Conservation (phyloP, 257 asterid genomes). For the Thymus quinquecostatus region DNA sequence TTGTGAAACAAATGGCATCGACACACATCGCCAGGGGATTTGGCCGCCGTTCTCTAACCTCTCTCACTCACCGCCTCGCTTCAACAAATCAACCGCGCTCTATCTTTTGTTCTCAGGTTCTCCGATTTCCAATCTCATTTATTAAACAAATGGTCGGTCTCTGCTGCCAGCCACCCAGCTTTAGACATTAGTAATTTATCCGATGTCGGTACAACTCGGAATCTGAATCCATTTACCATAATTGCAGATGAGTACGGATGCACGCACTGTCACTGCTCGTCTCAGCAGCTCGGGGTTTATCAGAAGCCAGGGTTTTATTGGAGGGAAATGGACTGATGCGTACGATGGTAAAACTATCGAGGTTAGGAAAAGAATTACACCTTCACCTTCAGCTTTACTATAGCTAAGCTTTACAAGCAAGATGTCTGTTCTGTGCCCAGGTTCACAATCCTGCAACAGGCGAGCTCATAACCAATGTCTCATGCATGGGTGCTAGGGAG, state of each 20-base stretch:
- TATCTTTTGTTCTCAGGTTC: conserved; percentile 43
- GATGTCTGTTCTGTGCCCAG: conserved; percentile 38
- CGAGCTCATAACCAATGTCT: conserved; percentile 73
- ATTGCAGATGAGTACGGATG: conserved; percentile 72
- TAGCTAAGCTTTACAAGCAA: too few species aligned
- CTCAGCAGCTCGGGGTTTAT: conserved; percentile 77
- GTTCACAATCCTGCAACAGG: conserved; percentile 95
- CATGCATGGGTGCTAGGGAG: conserved; percentile 90
- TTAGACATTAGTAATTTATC: background rate
- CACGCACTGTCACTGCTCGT: conserved; percentile 59
- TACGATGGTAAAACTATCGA: conserved; percentile 81
- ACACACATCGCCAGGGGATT: conserved; percentile 43
- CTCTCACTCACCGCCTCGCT: conserved; percentile 35
- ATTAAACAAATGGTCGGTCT: background rate
- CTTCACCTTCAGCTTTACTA: background rate
- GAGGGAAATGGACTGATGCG: conserved; percentile 95
- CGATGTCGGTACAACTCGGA: background rate
- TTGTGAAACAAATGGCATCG: conserved; percentile 41
- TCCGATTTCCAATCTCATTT: background rate
- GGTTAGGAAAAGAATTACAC: conserved; percentile 45
- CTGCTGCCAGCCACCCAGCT: background rate
- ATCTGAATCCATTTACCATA: conserved; percentile 18
- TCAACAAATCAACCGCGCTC: conserved; percentile 25
- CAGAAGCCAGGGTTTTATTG: conserved; percentile 76
- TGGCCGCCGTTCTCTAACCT: conserved; percentile 36